Percentiles rank a stretch among this genome's conserved stretches.
phyloP scores from a whole-genome alignment of 805 yeast species.

The Candida arabinofermentans region DNA sequence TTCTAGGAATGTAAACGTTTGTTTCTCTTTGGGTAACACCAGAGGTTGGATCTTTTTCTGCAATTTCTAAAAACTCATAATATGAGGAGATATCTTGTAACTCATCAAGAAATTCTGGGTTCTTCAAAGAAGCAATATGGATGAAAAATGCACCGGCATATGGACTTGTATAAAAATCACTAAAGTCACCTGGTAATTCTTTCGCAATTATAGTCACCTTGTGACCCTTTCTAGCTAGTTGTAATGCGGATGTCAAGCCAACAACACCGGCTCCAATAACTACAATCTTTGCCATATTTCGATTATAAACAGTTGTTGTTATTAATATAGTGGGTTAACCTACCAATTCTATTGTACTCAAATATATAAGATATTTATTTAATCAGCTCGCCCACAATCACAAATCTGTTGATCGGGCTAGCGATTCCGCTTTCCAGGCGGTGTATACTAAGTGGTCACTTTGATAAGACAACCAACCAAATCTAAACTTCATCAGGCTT shows the following conservation, averaged over 20 bases:
- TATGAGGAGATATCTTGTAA: slow-evolving; percentile 36
- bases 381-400: too few species aligned
- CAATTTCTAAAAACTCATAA: slow-evolving; percentile 33
- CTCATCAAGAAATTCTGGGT: slow-evolving; percentile 27
- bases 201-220: slow-evolving; percentile 48
- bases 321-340: too few species aligned
- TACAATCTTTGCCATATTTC: slow-evolving; percentile 20
- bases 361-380: too few species aligned
- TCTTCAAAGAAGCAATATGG: slow-evolving; percentile 35
- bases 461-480: background rate
- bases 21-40: slow-evolving; percentile 35
- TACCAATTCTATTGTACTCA: too few species aligned
- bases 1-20: slow-evolving; percentile 26
- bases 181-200: slow-evolving; percentile 35
- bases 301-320: too few species aligned
- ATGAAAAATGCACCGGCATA: slow-evolving; percentile 48
- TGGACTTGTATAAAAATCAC: slow-evolving; percentile 41
- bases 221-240: slow-evolving; percentile 38
- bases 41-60: slow-evolving; percentile 34
- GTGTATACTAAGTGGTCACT: too few species aligned
- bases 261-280: slow-evolving; percentile 48
- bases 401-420: too few species aligned
- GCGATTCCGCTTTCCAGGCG: too few species aligned
- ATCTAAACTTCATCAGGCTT: slow-evolving; percentile 23
- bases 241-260: slow-evolving; percentile 51